Base-by-base conservation (phyloP, 169 alveolate species). In the Cryptosporidium viatorum region DNA sequence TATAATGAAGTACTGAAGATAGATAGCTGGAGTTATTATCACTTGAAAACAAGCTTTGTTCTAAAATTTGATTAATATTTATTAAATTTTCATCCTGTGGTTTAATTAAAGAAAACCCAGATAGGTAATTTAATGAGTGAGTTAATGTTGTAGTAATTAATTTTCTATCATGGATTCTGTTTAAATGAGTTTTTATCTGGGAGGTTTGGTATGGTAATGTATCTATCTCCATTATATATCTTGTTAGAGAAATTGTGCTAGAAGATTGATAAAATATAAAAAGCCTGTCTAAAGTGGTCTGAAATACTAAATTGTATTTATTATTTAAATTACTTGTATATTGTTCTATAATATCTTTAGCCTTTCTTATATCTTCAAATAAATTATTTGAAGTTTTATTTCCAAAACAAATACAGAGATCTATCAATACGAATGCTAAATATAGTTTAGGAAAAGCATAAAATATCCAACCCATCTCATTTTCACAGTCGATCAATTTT, bases 171-270 rank as follows among this genome's bases (percentile, higher is more conserved):
- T 41, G 74, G 4, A 80, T 80, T 23, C 67, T 23, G 10, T 43
- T 52, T 26, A 80, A 62, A 52, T 80, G 89, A 26, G 89, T 60
- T 41, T 65, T 59, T n/a, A 80, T 37, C 29, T 21, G n/a, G 3
- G 89, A 80, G 43, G 45, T 29, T 21, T 80, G 74, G 3, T 41
- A 0, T 60, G 89, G 80, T 33, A 59, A 62, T 31, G 65, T 41
- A 45, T 80, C 80, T 21, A 80, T 80, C 62, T 80, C 89, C 75
- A 80, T 39, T 5, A 80, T 80, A 26, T 80, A 80, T 45, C 59
- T 80, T 21, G 71, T 62, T 62, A 80, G 9, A 43, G 89, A 80
- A 39, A 31, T 39, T 31, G 68, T 26, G 8, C n/a, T 80, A 1
- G 50, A 23, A 31, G 89, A 62, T 6, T 80, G 41, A 26, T 45